Evolutionary conservation across 1,284 basidiomycete species (phyloP), one percentile per base, ranked within the genome.

Genomic region (Ganoderma lucidum): DNA sequence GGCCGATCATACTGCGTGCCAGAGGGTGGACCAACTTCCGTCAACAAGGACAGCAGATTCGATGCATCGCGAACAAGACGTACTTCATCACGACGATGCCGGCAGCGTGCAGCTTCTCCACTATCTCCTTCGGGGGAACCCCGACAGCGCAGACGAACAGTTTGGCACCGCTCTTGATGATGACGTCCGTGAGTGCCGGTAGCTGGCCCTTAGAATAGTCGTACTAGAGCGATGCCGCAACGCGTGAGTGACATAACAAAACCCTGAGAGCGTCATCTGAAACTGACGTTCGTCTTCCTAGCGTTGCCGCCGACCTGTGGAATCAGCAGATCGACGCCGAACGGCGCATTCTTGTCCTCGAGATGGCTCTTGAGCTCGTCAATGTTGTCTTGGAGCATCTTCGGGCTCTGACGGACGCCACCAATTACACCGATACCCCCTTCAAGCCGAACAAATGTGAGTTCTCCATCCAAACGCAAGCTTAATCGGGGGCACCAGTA

Each of bases 391-490:
- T 87, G 85, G 44, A 93, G 85, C 75, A 90, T 86, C 73, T 88
- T 90, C 15, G 92, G 91, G 71, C 85, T 91, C 76, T 90, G 89
- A 51, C 88, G 86, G 45, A 95, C 80, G 51, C 94, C 94, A 6
- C 94, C 95, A 72, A 96, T 94, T 74, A 95, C 93, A 30, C 95
- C 95, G 72, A 96, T 89, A 8, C 94, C 95, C 69, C 90, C 88
- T 87, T 62, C 15, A 35, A 30, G 39, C 35, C 65, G 51, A 48
- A 41, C 23, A 28, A 14, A 35, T 28, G 45, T 48, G 14, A n/a
- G 15, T n/a, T n/a, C 37, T 5, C 15, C 0, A 23, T 41, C 2
- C 15, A n/a, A 6, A 9, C 10, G 17, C 32, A 62, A 35, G 5
- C 44, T 28, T 37, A 51, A 19, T 39, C 12, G 44, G 9, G 2